A percentile compares a stretch with the other conserved stretches of the same genome.
These are phyloP conservation scores for Arthroderma sp. DNA, from an alignment of 2,329 filamentous ascomycete species.

Conservation along the genomic window DNA sequence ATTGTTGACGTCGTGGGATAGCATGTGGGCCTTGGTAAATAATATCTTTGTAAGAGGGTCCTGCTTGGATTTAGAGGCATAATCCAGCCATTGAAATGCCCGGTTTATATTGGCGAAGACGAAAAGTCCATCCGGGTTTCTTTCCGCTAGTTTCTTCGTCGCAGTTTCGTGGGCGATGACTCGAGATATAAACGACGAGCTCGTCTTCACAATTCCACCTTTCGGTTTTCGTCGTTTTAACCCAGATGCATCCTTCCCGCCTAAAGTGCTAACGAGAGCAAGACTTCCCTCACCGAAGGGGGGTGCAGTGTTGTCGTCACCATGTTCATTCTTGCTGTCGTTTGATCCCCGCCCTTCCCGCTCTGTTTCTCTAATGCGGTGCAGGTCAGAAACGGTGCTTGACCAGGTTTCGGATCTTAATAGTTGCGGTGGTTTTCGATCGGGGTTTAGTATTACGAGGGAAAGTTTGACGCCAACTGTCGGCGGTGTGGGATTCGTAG, in stretches of 20 bases:
- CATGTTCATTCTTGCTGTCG: slow-evolving; percentile 40
- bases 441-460: slow-evolving; percentile 57
- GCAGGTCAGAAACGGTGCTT: slow-evolving; percentile 22
- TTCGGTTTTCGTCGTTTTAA: slow-evolving; percentile 82
- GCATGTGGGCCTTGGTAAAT: slow-evolving; percentile 88
- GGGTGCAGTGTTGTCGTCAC: slow-evolving; percentile 35
- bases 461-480: slow-evolving; percentile 76
- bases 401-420: slow-evolving; percentile 43
- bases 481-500: slow-evolving; percentile 71
- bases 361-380: slow-evolving; percentile 48
- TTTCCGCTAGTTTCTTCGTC: slow-evolving; percentile 65
- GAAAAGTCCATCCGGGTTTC: slow-evolving; percentile 65
- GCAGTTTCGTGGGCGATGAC: slow-evolving; percentile 81
- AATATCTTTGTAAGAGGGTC: slow-evolving; percentile 92
- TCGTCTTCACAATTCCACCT: slow-evolving; percentile 96
- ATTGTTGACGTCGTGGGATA: slow-evolving; percentile 86
- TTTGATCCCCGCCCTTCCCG: slow-evolving; percentile 48
- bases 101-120: slow-evolving; percentile 93
- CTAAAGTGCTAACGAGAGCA: slow-evolving; percentile 48
- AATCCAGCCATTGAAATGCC: slow-evolving; percentile 89
- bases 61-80: slow-evolving; percentile 56
- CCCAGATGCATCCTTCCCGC: slow-evolving; percentile 53
- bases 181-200: slow-evolving; percentile 94
- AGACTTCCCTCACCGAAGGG: slow-evolving; percentile 81
- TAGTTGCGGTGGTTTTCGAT: slow-evolving; percentile 30